Percentiles rank a stretch among this genome's conserved stretches.
These are phyloP conservation scores for Zasmidium citrigriseum DNA, from an alignment of 2,329 filamentous ascomycete genomes.

Conservation along the genomic window DNA sequence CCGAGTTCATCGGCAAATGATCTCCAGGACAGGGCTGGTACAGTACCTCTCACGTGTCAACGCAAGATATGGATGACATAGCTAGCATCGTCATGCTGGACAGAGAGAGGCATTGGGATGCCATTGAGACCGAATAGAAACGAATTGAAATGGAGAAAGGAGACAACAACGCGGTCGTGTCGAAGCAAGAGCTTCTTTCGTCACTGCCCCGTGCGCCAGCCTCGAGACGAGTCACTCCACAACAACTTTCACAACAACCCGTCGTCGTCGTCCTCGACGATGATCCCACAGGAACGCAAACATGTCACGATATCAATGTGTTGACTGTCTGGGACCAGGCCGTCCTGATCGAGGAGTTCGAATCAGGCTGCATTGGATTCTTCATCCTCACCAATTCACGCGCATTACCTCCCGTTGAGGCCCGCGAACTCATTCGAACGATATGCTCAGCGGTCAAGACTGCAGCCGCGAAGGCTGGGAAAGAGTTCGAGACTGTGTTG, in stretches of 20 bases:
- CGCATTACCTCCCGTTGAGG: conserved; percentile 53
- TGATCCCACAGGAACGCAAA: conserved; percentile 57
- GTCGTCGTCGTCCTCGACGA: conserved; percentile 13
- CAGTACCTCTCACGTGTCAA: no score
- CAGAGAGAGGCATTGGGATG: no score
- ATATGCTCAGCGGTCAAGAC: conserved; percentile 54
- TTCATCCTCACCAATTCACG: conserved; percentile 64
- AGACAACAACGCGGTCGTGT: background rate
- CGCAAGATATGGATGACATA: background rate
- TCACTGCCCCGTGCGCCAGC: conserved; percentile 4
- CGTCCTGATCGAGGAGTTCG: conserved; percentile 49
- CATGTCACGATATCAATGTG: conserved; percentile 59
- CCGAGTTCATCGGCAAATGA: no score
- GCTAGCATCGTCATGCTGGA: background rate
- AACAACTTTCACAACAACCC: conserved; percentile 1
- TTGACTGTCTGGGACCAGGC: conserved; percentile 56
- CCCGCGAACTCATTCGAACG: conserved; percentile 49
- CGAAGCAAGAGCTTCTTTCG: conserved; percentile 6
- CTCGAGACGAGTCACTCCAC: conserved; percentile 7
- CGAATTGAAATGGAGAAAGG: background rate
- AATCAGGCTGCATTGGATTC: conserved; percentile 47
- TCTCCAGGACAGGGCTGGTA: no score
- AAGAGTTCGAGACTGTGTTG: conserved; percentile 56
- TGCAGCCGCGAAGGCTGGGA: conserved; percentile 43
- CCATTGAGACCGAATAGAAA: no score